phyloP scores from a whole-genome alignment of 2,329 filamentous ascomycete genomes.

The Hymenoscyphus fructigenus region DNA sequence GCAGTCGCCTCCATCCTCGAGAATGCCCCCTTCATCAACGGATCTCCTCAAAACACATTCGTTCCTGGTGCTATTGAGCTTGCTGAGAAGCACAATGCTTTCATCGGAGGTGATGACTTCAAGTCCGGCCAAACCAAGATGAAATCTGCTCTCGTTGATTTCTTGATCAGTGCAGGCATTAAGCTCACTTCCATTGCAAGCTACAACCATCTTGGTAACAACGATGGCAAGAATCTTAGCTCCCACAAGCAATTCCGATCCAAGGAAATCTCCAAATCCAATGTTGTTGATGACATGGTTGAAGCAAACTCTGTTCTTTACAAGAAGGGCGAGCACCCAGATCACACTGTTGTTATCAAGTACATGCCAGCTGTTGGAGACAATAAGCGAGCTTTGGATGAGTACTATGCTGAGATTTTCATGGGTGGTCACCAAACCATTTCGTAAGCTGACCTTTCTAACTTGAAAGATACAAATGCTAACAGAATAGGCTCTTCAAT shows the following conservation, averaged over 20 bases:
- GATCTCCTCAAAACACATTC: constrained; percentile 98
- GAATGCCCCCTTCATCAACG: constrained; percentile 93
- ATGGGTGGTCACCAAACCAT: constrained; percentile 98
- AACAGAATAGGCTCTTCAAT: constrained; percentile 75
- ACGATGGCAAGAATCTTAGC: constrained; percentile 97
- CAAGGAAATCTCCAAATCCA: constrained; percentile 99
- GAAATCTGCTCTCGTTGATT: constrained; percentile 98
- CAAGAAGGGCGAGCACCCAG: constrained; percentile 87
- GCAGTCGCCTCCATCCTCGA: constrained; percentile 93
- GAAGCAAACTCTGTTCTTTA: constrained; percentile 92
- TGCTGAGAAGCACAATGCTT: constrained; percentile 81
- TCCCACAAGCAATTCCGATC: constrained; percentile 98
- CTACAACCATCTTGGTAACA: constrained; percentile 99
- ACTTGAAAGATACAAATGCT: constrained; percentile 11
- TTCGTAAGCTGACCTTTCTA: constrained; percentile 52
- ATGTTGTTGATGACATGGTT: constrained; percentile 99
- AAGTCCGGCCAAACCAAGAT: constrained; percentile 99
- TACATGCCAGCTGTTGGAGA: constrained; percentile 99
- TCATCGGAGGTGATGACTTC: constrained; percentile 98
- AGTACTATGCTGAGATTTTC: constrained; percentile 99
- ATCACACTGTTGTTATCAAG: constrained; percentile 99
- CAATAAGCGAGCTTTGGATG: constrained; percentile 97
- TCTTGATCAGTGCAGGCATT: constrained; percentile 97
- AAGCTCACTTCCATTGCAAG: constrained; percentile 97
- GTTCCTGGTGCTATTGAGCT: constrained; percentile 89